A percentile compares a stretch with the other conserved stretches of the same genome.
These are phyloP conservation scores for Centrapalus pauciflorus DNA, from an alignment of 129 eudicot genomes.

Conservation along the genomic window DNA sequence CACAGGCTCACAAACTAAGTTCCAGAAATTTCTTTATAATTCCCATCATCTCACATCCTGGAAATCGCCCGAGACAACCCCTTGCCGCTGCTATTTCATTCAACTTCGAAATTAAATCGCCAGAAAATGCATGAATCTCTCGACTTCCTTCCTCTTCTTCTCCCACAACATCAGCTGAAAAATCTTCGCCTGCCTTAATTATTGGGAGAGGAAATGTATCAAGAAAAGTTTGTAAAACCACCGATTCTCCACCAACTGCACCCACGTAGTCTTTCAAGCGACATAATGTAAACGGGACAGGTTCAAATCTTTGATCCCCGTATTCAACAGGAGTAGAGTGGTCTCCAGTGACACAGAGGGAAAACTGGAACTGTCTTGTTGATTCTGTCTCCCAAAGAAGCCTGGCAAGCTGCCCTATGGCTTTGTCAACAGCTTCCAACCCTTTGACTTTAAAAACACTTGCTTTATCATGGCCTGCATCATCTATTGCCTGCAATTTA, in stretches of 20 bases:
- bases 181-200: conserved; percentile 54
- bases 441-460: conserved; percentile 63
- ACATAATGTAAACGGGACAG: conserved; percentile 83
- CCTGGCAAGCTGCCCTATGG: conserved; percentile 72
- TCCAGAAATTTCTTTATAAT: conserved; percentile 61
- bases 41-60: conserved; percentile 74
- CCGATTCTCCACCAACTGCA: conserved; percentile 75
- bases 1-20: conserved; percentile 2
- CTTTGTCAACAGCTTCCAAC: conserved; percentile 68
- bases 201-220: conserved; percentile 81
- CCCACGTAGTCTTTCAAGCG: conserved; percentile 71
- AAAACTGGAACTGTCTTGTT: conserved; percentile 43
- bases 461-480: conserved; percentile 93
- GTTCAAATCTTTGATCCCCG: conserved; percentile 97
- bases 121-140: conserved; percentile 30
- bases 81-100: conserved; percentile 62
- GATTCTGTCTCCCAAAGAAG: conserved; percentile 71
- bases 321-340: conserved; percentile 98
- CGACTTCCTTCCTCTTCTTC: conserved; percentile 19
- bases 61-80: conserved; percentile 70
- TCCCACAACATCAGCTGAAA: conserved; percentile 14
- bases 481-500: conserved; percentile 63
- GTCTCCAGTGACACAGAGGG: conserved; percentile 80
- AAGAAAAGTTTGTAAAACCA: conserved; percentile 48
- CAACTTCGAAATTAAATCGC: conserved; percentile 66